These are phyloP conservation scores for Carex parvula DNA, from an alignment of 176 grass and related monocot species.

Conservation along the genomic window DNA sequence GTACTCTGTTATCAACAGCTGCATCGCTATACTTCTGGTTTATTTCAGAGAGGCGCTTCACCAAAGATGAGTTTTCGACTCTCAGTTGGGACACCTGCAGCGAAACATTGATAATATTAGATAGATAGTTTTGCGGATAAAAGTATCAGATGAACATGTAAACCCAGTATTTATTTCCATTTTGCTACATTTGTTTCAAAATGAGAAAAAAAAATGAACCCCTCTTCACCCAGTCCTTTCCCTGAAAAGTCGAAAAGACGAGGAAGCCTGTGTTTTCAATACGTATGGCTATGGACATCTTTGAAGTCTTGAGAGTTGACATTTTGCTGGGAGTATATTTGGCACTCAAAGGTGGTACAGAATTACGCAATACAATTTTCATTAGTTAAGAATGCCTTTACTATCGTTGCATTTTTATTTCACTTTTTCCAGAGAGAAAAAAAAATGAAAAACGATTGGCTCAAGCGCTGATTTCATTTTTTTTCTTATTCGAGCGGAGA, in stretches of 20 bases:
- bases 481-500: neutral
- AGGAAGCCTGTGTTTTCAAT: neutral
- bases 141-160: neutral
- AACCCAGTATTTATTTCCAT: neutral
- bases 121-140: neutral
- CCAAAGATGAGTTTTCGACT: slow-evolving; percentile 53
- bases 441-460: neutral
- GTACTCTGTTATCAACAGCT: slow-evolving; percentile 45
- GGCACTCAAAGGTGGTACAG: neutral
- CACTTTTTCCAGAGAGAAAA: neutral
- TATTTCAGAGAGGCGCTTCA: slow-evolving; percentile 44
- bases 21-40: slow-evolving; percentile 52
- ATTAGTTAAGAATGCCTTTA: neutral
- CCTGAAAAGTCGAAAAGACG: neutral
- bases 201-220: neutral
- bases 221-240: neutral
- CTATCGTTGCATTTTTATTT: neutral
- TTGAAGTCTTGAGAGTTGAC: neutral
- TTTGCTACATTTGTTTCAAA: neutral
- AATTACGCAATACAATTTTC: neutral
- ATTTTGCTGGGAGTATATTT: neutral
- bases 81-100: slow-evolving; percentile 42
- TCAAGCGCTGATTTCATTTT: neutral
- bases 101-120: neutral
- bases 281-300: neutral